Evolutionary conservation across 2,329 filamentous ascomycete genomes (phyloP), one percentile per base, ranked within the genome.

Genomic region (Pleoardoris graminearum): DNA sequence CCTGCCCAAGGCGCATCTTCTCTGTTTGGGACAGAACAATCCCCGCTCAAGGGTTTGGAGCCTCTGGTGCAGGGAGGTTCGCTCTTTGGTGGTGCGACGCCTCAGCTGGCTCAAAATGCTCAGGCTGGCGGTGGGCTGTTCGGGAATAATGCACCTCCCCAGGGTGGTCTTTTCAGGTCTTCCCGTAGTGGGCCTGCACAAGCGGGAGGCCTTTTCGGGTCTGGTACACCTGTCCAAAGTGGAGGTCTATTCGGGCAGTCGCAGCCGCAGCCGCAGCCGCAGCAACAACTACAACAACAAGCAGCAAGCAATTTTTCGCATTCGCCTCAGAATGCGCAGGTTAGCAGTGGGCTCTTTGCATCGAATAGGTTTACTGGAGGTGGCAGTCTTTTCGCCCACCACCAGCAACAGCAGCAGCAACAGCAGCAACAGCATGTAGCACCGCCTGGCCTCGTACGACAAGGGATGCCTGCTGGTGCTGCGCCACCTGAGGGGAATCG

Each of bases 231-330:
- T n/a, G n/a, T n/a, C 4, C 39, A 42, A 42, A 25, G 37, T 4
- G 37, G 37, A 25, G 37, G 21, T 23, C 37, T 25, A 3, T 39
- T 39, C 12, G 21, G 37, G 3, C 37, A 39, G 37, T 12, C 22
- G 22, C 30, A 36, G 32, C 32, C 11, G 32, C 19, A 38, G 14
- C 21, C 12, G n/a, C 22, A 21, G 19, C 14, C 12, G 12, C 21
- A 41, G 21, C 38, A 37, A 5, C 32, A 50, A 38, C 38, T 7
- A 19, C 39, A 14, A 29, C 48, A 33, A 30, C 46, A 32, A 49
- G 12, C 53, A 55, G 38, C 47, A 51, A 39, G 25, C 36, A 22
- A 30, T 6, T n/a, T n/a, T n/a, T n/a, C n/a, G n/a, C n/a, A n/a
- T n/a, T n/a, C n/a, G n/a, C n/a, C n/a, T n/a, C n/a, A n/a, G n/a